Evolutionary conservation across 371 early-diverging fungal genomes (phyloP).

Genomic region (Actinomucor elegans): DNA sequence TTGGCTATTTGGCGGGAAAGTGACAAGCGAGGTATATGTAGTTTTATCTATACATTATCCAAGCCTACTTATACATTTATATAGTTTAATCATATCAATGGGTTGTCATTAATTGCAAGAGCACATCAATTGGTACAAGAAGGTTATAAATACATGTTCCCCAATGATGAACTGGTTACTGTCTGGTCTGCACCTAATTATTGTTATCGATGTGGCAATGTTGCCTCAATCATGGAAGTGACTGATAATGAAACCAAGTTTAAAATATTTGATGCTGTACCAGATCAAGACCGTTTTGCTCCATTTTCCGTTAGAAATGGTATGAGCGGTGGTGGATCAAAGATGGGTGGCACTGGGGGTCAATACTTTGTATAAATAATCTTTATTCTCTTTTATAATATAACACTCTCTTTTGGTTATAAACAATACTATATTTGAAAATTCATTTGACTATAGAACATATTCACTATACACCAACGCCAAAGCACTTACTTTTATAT

Average conservation of each 20-base stretch:
- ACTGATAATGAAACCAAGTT: slow-evolving; percentile 83
- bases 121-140: slow-evolving; percentile 99
- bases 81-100: slow-evolving; percentile 97
- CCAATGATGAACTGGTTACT: slow-evolving; percentile 95
- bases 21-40: slow-evolving; percentile 82
- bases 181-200: slow-evolving; percentile 99
- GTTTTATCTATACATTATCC: background rate
- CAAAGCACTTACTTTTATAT: no score
- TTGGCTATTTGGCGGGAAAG: slow-evolving; percentile 97
- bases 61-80: slow-evolving; percentile 6
- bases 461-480: no score
- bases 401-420: background rate
- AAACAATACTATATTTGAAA: no score
- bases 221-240: slow-evolving; percentile 96
- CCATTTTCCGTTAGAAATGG: slow-evolving; percentile 30
- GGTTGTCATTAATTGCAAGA: slow-evolving; percentile 94
- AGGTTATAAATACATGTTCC: slow-evolving; percentile 98
- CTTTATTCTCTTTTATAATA: background rate
- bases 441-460: no score
- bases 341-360: slow-evolving; percentile 41
- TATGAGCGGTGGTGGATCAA: slow-evolving; percentile 14
- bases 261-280: slow-evolving; percentile 94
- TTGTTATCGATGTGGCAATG: slow-evolving; percentile 99
- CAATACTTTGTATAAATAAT: slow-evolving; percentile 46
- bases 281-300: slow-evolving; percentile 77